Conservation (phyloP, 805 yeast genomes). For the Wickerhamiella azyma region DNA sequence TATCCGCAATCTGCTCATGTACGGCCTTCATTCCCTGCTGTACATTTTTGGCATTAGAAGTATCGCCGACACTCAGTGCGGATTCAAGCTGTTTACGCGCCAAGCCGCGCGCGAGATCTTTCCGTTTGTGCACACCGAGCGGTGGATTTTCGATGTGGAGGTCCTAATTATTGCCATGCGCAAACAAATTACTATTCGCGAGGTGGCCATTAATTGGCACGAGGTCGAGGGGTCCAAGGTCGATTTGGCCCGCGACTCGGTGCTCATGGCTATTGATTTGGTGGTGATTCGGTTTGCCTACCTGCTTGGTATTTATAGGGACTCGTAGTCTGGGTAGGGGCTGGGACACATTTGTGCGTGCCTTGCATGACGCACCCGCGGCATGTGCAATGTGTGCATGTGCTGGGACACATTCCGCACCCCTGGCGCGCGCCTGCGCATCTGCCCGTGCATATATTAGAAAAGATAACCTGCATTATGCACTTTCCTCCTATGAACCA, state of each 20-base stretch:
- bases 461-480: too few species aligned
- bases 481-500: not conserved
- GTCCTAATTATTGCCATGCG: constrained; percentile 66
- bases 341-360: too few species aligned
- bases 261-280: constrained; percentile 87
- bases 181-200: constrained; percentile 52
- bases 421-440: too few species aligned
- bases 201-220: constrained; percentile 89
- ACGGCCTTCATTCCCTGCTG: constrained; percentile 75
- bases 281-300: constrained; percentile 85
- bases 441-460: too few species aligned
- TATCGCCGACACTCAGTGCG: constrained; percentile 92
- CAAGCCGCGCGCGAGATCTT: constrained; percentile 51
- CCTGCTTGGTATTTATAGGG: constrained; percentile 57
- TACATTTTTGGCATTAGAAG: constrained; percentile 78
- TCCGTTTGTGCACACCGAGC: constrained; percentile 88
- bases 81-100: constrained; percentile 81
- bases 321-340: not conserved
- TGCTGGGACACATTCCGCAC: too few species aligned
- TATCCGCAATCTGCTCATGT: constrained; percentile 82
- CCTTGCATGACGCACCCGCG: too few species aligned
- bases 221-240: constrained; percentile 93
- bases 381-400: too few species aligned
- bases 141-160: constrained; percentile 98
- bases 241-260: constrained; percentile 78